Base-by-base conservation (phyloP, 768 basidiomycete genomes). In the Pleurotus djamor region DNA sequence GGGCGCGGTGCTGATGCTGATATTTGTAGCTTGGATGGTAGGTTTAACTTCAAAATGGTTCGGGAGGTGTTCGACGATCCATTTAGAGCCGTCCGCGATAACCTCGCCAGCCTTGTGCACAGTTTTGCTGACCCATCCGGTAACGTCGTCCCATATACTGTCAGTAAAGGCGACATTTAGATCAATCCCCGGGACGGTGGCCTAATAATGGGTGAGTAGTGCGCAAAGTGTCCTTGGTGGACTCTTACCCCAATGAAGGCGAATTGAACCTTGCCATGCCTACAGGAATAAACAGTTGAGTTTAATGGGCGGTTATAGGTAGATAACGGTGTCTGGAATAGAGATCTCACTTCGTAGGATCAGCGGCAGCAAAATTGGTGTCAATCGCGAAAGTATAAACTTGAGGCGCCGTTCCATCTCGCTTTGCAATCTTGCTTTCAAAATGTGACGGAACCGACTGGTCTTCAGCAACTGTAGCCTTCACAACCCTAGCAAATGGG, bases 321-420 rank as follows among this genome's bases (percentile, higher is more conserved):
- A 28, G 21, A 28, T 28, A 28, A 28, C 21, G 21, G 21, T 28
- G 21, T 28, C 21, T 41, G n/a, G 38, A 41, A 41, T n/a, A 41
- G 10, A 41, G 10, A 41, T 41, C 65, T 43, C 43, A 64, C 64
- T 59, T 52, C 13, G 60, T 47, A 17, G 67, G 56, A 57, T 69
- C 64, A 6, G 67, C 61, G n/a, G 67, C 67, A 52, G 51, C 61
- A 62, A 72, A 80, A 63, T 74, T 64, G 16, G 68, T 71, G 61
- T 74, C 73, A 12, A 75, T 64, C 16, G 61, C 63, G 16, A 79
- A 64, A 4, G 69, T 72, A 36, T 71, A 67, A 35, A 76, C 73
- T 21, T 65, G 63, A n/a, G 70, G 66, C 0, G 41, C 32, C 4
- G 51, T 49, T 28, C 66, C 69, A 57, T 67, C 67, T 9, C 72